Evolutionary conservation across 805 yeast genomes (phyloP).

Genomic region (Lachancea thermotolerans): DNA sequence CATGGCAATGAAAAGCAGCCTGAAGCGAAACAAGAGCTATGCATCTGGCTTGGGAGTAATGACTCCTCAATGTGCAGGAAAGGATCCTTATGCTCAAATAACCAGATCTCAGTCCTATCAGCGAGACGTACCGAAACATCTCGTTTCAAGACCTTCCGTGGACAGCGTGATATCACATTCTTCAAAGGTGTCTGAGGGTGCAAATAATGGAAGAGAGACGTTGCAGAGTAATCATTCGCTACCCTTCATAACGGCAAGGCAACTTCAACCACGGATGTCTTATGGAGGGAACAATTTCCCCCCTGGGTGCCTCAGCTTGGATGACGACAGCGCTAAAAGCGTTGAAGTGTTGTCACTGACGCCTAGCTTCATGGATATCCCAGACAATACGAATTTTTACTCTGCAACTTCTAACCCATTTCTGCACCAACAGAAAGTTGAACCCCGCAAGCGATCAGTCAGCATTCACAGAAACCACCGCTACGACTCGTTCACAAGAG

Average conservation of each 20-base stretch:
- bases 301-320: conserved; percentile 1
- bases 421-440: background rate
- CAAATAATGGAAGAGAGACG: background rate
- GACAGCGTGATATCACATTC: conserved; percentile 4
- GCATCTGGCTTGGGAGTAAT: background rate
- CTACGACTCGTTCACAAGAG: conserved; percentile 6
- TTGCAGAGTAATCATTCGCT: background rate
- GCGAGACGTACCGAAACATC: conserved; percentile 1
- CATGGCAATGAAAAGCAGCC: conserved; percentile 2
- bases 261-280: conserved; percentile 1
- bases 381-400: conserved; percentile 14
- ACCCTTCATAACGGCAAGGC: conserved; percentile 2
- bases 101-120: conserved; percentile 1
- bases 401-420: conserved; percentile 8
- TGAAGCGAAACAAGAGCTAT: background rate
- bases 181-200: background rate
- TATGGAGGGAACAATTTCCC: background rate
- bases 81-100: background rate
- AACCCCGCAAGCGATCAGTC: conserved; percentile 9
- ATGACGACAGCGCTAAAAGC: conserved; percentile 21
- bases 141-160: conserved; percentile 1
- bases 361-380: conserved; percentile 37
- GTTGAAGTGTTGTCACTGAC: conserved; percentile 37
- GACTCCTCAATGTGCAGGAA: background rate
- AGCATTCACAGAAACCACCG: conserved; percentile 11